A percentile compares a stretch with the other conserved stretches of the same genome.
phyloP scores from a whole-genome alignment of 225 moss, liverwort and hornwort species.

The Sphagnum tenellum region DNA sequence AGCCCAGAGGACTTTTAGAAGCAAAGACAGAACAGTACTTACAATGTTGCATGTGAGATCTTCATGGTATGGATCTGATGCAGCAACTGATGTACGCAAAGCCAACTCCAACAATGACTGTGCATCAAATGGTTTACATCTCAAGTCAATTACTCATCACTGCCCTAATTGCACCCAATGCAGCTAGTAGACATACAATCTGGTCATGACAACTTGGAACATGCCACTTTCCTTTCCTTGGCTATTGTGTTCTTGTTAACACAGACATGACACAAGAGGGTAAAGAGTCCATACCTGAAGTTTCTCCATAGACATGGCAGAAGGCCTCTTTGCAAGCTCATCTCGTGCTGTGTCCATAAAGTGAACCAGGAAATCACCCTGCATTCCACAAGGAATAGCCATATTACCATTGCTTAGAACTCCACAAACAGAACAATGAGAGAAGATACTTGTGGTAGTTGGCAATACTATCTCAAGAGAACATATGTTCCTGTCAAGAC shows the following conservation, averaged over 20 bases:
- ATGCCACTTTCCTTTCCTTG: too few relatives aligned
- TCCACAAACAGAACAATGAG: not conserved
- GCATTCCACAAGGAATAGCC: constrained; percentile 5
- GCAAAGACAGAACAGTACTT: constrained; percentile 5
- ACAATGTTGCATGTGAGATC: constrained; percentile 91
- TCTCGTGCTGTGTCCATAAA: constrained; percentile 98
- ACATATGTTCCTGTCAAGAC: too few relatives aligned
- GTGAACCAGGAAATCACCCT: constrained; percentile 97
- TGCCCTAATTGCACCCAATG: too few relatives aligned
- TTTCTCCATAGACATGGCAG: constrained; percentile 78
- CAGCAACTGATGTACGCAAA: constrained; percentile 88
- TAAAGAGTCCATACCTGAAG: constrained; percentile 40
- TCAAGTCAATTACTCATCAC: too few relatives aligned
- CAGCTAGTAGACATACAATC: too few relatives aligned
- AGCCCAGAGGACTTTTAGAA: too few relatives aligned
- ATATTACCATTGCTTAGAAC: not conserved
- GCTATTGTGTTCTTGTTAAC: too few relatives aligned
- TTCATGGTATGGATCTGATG: constrained; percentile 93
- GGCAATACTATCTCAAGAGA: too few relatives aligned
- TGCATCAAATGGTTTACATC: constrained; percentile 1
- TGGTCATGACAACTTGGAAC: too few relatives aligned
- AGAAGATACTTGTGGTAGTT: too few relatives aligned
- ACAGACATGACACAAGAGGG: not conserved
- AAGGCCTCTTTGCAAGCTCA: constrained; percentile 77
- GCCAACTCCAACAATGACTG: constrained; percentile 96